A percentile compares a stretch with the other conserved stretches of the same genome.
Evolutionary conservation across 1,284 basidiomycete genomes (phyloP).

Genomic region (Meira miltonrushii): DNA sequence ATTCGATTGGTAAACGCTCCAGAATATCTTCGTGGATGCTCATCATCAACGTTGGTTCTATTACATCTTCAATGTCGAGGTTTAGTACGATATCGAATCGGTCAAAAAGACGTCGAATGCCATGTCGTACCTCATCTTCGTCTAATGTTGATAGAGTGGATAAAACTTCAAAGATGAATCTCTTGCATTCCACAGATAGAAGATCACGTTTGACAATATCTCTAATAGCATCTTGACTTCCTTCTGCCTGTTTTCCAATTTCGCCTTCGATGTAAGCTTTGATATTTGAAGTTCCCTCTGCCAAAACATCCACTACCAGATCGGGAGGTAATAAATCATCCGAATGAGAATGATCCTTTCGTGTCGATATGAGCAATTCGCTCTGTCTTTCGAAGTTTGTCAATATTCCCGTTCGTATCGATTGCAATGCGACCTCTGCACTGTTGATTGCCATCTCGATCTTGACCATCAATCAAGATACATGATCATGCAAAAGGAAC

Average conservation of each 20-base stretch:
- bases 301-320: not conserved
- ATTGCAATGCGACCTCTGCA: too few species aligned
- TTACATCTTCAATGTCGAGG: constrained; percentile 20
- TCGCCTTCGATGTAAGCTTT: not conserved
- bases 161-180: not conserved
- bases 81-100: constrained; percentile 31
- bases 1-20: constrained; percentile 28
- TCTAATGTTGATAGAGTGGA: not conserved
- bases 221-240: not conserved
- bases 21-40: constrained; percentile 36
- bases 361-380: not conserved
- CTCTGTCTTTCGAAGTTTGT: not conserved
- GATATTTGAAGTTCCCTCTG: not conserved
- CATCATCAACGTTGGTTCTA: constrained; percentile 31
- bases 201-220: not conserved
- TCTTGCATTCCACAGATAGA: not conserved
- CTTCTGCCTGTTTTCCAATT: not conserved
- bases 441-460: too few species aligned
- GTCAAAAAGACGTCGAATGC: constrained; percentile 15
- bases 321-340: constrained; percentile 5
- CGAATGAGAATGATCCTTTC: constrained; percentile 1
- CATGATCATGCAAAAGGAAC: too few species aligned
- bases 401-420: too few species aligned
- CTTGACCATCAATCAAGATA: too few species aligned
- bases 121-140: not conserved